Base-by-base conservation (phyloP, 2,329 filamentous ascomycete species). In the Pyricularia grisea region DNA sequence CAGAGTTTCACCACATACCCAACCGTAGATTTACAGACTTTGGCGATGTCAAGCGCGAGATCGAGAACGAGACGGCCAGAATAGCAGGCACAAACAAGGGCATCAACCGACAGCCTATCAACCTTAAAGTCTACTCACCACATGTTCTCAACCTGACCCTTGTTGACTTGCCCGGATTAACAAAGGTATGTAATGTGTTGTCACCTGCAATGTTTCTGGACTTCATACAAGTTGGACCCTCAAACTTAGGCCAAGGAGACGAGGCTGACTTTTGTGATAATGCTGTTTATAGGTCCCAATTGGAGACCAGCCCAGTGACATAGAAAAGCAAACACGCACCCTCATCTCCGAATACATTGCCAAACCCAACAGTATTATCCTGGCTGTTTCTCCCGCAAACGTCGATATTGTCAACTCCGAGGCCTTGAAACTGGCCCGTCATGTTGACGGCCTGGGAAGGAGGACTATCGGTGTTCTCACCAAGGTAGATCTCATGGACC, bases 281-380 rank as follows among this genome's bases (percentile, higher is more conserved):
- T 66, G 27, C n/a, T 68, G 61, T 6, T 69, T 71, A 28, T 68
- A 92, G 90, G 71, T 74, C 9, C 73, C 73, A 65, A 74, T 74
- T 27, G 75, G 74, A 55, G 74, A 76, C 68, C 74, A 74, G 50
- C 72, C 74, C 14, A 73, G 72, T 20, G 76, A 78, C 69, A 75
- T 77, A 65, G 86, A 88, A 72, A 74, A 74, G 75, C 95, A 99
- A 81, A 99, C 98, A 76, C 90, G 88, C 78, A 95, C 98, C 76
- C 98, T 99, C 93, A 94, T 99, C 63, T 83, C 98, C 77, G 98
- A 98, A 84, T 95, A 98, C 79, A 99, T 99, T 78, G 92, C 91
- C 81, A 99, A 99, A 83, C 91, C 94, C 42, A 99, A 99, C 80
- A 95, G 95, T 71, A 99, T 99, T 79, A 95, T 99, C 74, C 84